phyloP scores from a whole-genome alignment of 495 filamentous ascomycete genomes.

The Penicillium roqueforti region DNA sequence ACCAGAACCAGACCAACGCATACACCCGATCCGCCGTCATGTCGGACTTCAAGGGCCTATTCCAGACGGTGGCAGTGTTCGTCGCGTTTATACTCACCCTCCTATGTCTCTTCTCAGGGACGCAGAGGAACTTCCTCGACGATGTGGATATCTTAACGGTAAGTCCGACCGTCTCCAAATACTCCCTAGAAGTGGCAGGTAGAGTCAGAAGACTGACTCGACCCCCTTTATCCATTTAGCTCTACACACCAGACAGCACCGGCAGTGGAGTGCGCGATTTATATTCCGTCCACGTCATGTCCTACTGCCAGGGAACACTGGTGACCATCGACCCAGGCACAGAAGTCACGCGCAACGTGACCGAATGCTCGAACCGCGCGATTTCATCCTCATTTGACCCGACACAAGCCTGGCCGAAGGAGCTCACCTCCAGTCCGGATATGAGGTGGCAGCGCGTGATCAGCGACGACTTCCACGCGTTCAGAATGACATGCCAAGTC shows the following conservation, averaged over 20 bases:
- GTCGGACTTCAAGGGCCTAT: conserved; percentile 16
- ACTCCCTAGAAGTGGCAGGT: not conserved
- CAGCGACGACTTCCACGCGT: conserved; percentile 53
- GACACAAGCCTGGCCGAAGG: conserved; percentile 46
- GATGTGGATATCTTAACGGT: conserved; percentile 64
- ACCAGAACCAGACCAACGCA: not conserved
- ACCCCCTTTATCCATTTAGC: conserved; percentile 10
- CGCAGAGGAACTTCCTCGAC: conserved; percentile 55
- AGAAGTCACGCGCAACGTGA: conserved; percentile 49
- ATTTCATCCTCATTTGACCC: conserved; percentile 58
- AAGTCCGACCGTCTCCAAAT: conserved; percentile 24
- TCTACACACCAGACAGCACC: conserved; percentile 42
- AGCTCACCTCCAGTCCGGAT: conserved; percentile 51
- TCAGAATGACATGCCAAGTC: conserved; percentile 44
- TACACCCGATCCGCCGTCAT: not conserved
- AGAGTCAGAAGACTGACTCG: not conserved
- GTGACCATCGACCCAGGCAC: conserved; percentile 26
- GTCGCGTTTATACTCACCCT: conserved; percentile 64
- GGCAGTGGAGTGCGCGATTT: conserved; percentile 62
- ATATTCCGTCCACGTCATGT: conserved; percentile 68
- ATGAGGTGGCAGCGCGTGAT: conserved; percentile 62
- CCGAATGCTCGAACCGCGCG: conserved; percentile 57
- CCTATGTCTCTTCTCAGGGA: conserved; percentile 68
- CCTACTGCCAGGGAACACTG: conserved; percentile 64
- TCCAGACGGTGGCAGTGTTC: conserved; percentile 37